Evolutionary conservation across 306 rosid species (phyloP).

Genomic region (Cucurbita argyrosperma): DNA sequence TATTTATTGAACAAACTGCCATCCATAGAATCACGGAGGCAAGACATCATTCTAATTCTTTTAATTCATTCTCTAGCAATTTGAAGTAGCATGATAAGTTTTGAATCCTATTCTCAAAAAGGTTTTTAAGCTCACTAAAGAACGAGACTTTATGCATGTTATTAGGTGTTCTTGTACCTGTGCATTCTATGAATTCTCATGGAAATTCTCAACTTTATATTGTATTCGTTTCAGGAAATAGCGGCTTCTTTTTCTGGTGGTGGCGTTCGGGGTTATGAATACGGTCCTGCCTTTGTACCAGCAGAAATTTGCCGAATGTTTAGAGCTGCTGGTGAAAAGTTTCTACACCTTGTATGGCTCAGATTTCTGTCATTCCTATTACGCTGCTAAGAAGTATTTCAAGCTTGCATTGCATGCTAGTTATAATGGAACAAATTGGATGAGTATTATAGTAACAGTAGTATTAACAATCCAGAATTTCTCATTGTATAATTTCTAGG

Average conservation of each 20-base stretch:
- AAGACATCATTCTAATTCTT: constrained; percentile 21
- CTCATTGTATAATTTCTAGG: not conserved
- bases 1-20: constrained; percentile 77
- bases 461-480: not conserved
- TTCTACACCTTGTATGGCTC: constrained; percentile 60
- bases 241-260: constrained; percentile 81
- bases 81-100: not conserved
- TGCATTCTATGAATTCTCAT: not conserved
- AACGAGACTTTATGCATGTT: not conserved
- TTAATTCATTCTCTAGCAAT: constrained; percentile 4
- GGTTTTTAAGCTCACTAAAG: not conserved
- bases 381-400: not conserved
- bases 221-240: constrained; percentile 50
- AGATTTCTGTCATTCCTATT: constrained; percentile 3
- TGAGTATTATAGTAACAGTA: not conserved
- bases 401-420: not conserved
- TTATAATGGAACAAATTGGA: not conserved
- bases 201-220: constrained; percentile 11
- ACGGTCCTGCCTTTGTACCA: constrained; percentile 78
- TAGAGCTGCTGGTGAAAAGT: constrained; percentile 68
- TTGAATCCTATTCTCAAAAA: constrained; percentile 6
- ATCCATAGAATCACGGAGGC: constrained; percentile 84
- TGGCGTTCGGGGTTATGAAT: constrained; percentile 56
- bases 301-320: constrained; percentile 72
- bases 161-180: constrained; percentile 1